Conservation (phyloP, 2,329 filamentous ascomycete species). For the Cladobotryum mycophilum region DNA sequence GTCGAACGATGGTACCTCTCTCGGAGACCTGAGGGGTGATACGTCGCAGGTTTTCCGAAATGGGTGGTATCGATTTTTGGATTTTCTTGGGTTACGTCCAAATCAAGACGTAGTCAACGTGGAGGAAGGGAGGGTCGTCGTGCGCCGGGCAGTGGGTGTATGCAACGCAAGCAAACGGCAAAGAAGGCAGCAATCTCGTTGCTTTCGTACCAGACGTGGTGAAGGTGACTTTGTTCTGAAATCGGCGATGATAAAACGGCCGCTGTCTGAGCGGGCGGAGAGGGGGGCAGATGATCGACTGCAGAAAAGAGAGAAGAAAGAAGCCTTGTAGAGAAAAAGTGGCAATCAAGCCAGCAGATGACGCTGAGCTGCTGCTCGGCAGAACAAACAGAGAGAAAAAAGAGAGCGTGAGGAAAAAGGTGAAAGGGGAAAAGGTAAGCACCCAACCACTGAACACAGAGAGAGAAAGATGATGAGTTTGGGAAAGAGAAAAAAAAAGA, state of each 20-base stretch:
- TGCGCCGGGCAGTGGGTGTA: not conserved
- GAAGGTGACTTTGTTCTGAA: constrained; percentile 23
- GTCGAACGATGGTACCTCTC: not conserved
- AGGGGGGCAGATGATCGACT: no score
- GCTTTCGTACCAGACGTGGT: constrained; percentile 27
- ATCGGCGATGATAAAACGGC: constrained; percentile 12
- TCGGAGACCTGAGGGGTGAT: not conserved
- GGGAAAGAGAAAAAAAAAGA: not conserved
- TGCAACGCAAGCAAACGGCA: constrained; percentile 13
- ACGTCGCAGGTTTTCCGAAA: not conserved
- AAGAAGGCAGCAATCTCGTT: constrained; percentile 16
- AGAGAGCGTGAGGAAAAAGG: not conserved
- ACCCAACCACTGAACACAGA: no score
- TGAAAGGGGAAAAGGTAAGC: not conserved
- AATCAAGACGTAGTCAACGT: not conserved
- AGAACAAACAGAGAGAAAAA: not conserved
- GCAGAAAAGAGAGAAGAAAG: no score
- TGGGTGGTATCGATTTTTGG: not conserved
- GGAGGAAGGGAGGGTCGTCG: not conserved
- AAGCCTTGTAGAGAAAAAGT: no score
- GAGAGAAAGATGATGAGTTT: not conserved
- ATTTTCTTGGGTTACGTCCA: not conserved
- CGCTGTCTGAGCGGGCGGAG: no score
- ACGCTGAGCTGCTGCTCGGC: not conserved
- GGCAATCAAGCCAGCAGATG: no score